Evolutionary conservation across 768 basidiomycete species (phyloP).

Genomic region (Chalciporus chontae): DNA sequence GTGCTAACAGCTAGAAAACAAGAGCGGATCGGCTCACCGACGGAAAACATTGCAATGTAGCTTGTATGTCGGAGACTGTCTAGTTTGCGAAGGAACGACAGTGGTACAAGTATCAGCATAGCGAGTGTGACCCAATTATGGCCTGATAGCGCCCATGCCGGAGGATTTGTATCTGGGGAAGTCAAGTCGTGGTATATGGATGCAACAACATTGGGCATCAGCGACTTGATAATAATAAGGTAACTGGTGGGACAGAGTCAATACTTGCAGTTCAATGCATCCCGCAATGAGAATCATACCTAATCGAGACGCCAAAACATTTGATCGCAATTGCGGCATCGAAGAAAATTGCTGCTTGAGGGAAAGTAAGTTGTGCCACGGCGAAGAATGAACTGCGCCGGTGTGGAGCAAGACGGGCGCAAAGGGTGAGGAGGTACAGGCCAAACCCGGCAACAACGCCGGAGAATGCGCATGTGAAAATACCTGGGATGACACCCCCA

Average conservation of each 20-base stretch:
- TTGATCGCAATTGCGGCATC: conserved; percentile 94
- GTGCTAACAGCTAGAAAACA: conserved; percentile 1
- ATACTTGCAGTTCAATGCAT: background rate
- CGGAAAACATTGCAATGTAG: conserved; percentile 87
- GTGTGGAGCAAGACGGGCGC: conserved; percentile 73
- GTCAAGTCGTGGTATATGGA: conserved; percentile 79
- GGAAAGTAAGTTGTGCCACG: conserved; percentile 83
- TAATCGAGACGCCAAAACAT: conserved; percentile 95
- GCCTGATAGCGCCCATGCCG: conserved; percentile 72
- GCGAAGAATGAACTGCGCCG: conserved; percentile 81
- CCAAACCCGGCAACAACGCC: conserved; percentile 78
- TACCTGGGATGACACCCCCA: conserved; percentile 84
- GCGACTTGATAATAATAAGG: conserved; percentile 87
- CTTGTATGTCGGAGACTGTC: conserved; percentile 88
- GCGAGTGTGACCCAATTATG: conserved; percentile 79
- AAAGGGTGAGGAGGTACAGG: conserved; percentile 81
- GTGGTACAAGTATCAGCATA: conserved; percentile 73
- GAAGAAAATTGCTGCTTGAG: conserved; percentile 82
- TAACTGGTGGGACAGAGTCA: conserved; percentile 45
- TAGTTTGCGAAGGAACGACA: conserved; percentile 78
- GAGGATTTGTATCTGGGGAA: conserved; percentile 59
- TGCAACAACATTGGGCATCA: conserved; percentile 87
- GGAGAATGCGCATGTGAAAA: conserved; percentile 82
- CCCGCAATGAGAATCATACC: conserved; percentile 42
- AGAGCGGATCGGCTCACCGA: conserved; percentile 51